phyloP scores from a whole-genome alignment of 2,329 filamentous ascomycete species.

The Trichoderma atrobrunneum region DNA sequence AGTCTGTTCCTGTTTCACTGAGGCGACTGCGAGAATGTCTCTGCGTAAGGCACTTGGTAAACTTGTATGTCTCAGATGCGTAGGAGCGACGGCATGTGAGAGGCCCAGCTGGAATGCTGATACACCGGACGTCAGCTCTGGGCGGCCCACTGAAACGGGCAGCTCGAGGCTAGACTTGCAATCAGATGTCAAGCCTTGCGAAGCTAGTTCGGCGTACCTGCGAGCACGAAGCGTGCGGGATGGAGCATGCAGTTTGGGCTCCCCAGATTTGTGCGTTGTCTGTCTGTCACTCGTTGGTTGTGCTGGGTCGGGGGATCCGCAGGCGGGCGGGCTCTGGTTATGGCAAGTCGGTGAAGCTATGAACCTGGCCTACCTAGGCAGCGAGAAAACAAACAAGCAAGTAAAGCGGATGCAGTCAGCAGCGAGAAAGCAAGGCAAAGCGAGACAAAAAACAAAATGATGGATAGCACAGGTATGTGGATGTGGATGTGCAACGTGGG shows the following conservation, averaged over 20 bases:
- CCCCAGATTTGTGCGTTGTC: neutral
- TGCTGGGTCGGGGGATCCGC: neutral
- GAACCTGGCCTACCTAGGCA: neutral
- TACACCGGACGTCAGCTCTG: neutral
- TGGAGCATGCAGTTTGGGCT: neutral
- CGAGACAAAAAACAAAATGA: neutral
- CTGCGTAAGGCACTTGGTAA: neutral
- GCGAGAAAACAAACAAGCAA: neutral
- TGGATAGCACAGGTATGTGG: neutral
- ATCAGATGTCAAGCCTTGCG: neutral
- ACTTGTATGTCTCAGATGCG: conserved; percentile 4
- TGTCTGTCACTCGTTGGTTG: conserved; percentile 13
- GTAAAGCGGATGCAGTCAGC: neutral
- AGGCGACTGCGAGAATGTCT: neutral
- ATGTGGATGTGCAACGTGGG: neutral
- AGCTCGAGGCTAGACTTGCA: conserved; percentile 12
- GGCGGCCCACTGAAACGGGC: neutral
- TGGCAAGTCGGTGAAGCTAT: neutral
- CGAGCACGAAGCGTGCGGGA: conserved; percentile 1
- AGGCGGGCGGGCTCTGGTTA: neutral
- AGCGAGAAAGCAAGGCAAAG: neutral
- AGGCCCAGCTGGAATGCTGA: conserved; percentile 14
- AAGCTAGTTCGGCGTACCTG: neutral
- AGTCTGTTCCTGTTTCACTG: neutral
- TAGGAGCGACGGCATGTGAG: conserved; percentile 1